phyloP scores from a whole-genome alignment of 2,329 filamentous ascomycete genomes.

The Pezicula neosporulosa region DNA sequence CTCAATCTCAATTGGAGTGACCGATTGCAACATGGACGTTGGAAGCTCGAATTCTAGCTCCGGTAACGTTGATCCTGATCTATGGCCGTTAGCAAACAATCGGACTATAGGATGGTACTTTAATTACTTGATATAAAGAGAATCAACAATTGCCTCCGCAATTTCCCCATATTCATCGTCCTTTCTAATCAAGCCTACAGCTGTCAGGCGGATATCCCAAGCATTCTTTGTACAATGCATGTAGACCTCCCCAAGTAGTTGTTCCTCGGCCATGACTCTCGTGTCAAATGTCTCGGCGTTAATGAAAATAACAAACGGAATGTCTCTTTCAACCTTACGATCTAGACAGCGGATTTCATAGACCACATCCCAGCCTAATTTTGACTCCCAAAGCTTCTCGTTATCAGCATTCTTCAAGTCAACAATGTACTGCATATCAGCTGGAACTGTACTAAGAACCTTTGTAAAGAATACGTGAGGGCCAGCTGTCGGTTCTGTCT shows the following conservation, averaged over 20 bases:
- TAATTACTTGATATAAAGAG: constrained; percentile 25
- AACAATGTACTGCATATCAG: constrained; percentile 20
- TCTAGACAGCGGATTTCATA: constrained; percentile 25
- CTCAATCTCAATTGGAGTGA: not conserved
- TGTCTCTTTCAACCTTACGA: not conserved
- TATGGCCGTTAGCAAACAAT: constrained; percentile 1
- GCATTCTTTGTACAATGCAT: constrained; percentile 25
- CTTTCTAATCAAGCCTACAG: constrained; percentile 10
- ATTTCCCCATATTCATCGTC: constrained; percentile 15
- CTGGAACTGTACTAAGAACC: constrained; percentile 18
- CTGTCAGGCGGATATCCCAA: constrained; percentile 26
- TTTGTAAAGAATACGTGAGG: constrained; percentile 18
- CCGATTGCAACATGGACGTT: not conserved
- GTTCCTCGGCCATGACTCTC: constrained; percentile 8
- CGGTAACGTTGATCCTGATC: constrained; percentile 3
- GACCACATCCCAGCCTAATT: constrained; percentile 12
- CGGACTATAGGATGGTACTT: too few relatives aligned
- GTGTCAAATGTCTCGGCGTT: constrained; percentile 23
- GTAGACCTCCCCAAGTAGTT: constrained; percentile 17
- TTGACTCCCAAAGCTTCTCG: constrained; percentile 18
- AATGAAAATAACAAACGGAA: constrained; percentile 22
- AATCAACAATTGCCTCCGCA: constrained; percentile 11
- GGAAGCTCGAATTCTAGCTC: not conserved
- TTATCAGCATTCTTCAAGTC: constrained; percentile 17
- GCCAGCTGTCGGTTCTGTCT: not conserved